Evolutionary conservation across 2,329 filamentous ascomycete species (phyloP).

Genomic region (Falciphora oryzae): DNA sequence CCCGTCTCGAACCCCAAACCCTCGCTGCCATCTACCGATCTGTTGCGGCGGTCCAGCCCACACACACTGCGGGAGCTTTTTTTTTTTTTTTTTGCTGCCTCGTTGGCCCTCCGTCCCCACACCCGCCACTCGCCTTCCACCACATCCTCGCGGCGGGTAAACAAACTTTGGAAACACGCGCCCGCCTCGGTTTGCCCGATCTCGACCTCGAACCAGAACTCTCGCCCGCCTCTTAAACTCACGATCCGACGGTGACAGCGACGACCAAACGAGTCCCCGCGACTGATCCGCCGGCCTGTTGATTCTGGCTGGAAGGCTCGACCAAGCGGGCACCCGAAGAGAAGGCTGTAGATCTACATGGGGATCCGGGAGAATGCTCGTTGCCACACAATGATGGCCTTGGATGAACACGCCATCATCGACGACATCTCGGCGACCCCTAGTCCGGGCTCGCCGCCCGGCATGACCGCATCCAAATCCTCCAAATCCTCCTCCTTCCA

Average conservation of each 20-base stretch:
- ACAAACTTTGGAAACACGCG: not conserved
- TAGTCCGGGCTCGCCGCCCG: conserved; percentile 63
- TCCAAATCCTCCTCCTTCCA: conserved; percentile 87
- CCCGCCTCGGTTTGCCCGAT: not conserved
- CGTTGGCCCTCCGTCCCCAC: not conserved
- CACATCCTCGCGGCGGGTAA: not conserved
- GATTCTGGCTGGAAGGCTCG: not conserved
- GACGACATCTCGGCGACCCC: conserved; percentile 30
- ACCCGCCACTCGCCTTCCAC: not conserved
- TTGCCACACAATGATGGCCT: conserved; percentile 29
- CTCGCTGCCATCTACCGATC: not conserved
- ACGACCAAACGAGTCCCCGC: not conserved
- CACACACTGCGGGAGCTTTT: too few species aligned
- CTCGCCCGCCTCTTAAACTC: not conserved
- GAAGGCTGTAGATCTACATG: not conserved
- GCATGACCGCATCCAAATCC: conserved; percentile 77
- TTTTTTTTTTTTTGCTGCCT: not conserved
- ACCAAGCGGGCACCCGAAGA: not conserved
- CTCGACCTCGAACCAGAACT: not conserved
- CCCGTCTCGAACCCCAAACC: not conserved
- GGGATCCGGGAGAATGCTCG: conserved; percentile 2
- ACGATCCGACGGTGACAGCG: not conserved
- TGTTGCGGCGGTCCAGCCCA: not conserved
- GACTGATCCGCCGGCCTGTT: not conserved
- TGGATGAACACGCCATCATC: conserved; percentile 31